Percentiles rank a stretch among this genome's conserved stretches.
Conservation (phyloP, 2,329 filamentous ascomycete genomes). For the Diaporthe eres region DNA sequence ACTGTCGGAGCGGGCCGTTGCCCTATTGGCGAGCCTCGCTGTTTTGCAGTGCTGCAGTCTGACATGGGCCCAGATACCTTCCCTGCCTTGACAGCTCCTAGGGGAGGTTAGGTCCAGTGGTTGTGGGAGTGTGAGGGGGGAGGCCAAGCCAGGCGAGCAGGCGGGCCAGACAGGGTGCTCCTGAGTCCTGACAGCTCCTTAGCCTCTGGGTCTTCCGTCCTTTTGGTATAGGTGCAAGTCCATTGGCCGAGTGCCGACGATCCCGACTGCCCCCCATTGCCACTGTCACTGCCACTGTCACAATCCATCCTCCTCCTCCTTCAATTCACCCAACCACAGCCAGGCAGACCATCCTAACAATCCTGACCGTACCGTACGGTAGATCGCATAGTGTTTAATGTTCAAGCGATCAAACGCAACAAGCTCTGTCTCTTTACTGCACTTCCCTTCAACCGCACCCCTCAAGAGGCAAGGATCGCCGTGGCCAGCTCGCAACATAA, state of each 20-base stretch:
- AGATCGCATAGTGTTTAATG: not conserved
- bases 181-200: slow-evolving; percentile 23
- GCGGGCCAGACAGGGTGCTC: not conserved
- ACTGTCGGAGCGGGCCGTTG: slow-evolving; percentile 21
- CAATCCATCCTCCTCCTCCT: not conserved
- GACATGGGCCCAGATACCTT: not conserved
- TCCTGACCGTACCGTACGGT: not conserved
- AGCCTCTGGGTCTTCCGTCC: not conserved
- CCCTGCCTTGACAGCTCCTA: slow-evolving; percentile 16
- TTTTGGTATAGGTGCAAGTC: not conserved
- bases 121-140: not conserved
- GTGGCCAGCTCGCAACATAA: not conserved
- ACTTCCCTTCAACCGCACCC: not conserved
- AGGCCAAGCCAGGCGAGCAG: not conserved
- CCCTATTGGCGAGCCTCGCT: slow-evolving; percentile 35
- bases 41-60: slow-evolving; percentile 1
- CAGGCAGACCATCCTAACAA: not conserved
- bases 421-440: not conserved
- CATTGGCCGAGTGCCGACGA: slow-evolving; percentile 15
- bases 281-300: slow-evolving; percentile 6
- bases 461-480: not conserved
- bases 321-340: not conserved
- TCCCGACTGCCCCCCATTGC: not conserved
- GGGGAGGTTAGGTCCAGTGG: not conserved
- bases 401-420: slow-evolving; percentile 3